Base-by-base conservation (phyloP, 2,329 filamentous ascomycete species). In the Diplodia mutila region DNA sequence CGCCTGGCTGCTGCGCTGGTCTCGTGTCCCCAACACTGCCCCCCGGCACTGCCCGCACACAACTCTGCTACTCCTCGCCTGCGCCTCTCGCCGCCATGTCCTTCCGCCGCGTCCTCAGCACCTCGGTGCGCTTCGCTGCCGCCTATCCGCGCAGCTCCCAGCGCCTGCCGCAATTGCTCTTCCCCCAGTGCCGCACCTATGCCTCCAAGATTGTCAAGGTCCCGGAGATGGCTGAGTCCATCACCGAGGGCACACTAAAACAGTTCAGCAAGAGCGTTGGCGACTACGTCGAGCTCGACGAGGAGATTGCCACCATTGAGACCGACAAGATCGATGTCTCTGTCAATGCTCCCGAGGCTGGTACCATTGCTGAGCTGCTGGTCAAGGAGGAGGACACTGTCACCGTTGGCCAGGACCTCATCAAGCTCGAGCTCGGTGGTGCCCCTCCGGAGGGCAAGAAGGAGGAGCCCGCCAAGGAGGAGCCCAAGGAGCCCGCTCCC, bases 251-350 rank as follows among this genome's bases (percentile, higher is more conserved):
- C 69, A 99, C 95, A 25, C 80, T 99, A 76, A 97, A 97, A 83
- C 93, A 97, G 78, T 98, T 94, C 85, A 91, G 88, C 75, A 98
- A 98, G 84, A 85, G 94, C 82, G 85, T 97, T 74, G 95, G 95
- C 75, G 95, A 99, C 79, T 94, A 89, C 74, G 94, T 99, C 64
- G 93, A 97, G 83, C 90, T 90, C 75, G 95, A 99, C 77, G 95
- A 98, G 82, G 95, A 99, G 80, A 94, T 99, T 79, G 95, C 95
- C 37, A 97, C 94, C 61, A 99, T 99, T 76, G 95, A 99, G 83
- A 99, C 95, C 16, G 95, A 99, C 86, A 99, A 99, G 93, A 98
- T 98, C 77, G 95, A 99, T 80, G 93, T 99, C 54, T 90, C 94
- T 29, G 94, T 99, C 76, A 98, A 97, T 80, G 94, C 95, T 18